Conservation (phyloP, 2,329 filamentous ascomycete species). For the Huntiella omanensis region DNA sequence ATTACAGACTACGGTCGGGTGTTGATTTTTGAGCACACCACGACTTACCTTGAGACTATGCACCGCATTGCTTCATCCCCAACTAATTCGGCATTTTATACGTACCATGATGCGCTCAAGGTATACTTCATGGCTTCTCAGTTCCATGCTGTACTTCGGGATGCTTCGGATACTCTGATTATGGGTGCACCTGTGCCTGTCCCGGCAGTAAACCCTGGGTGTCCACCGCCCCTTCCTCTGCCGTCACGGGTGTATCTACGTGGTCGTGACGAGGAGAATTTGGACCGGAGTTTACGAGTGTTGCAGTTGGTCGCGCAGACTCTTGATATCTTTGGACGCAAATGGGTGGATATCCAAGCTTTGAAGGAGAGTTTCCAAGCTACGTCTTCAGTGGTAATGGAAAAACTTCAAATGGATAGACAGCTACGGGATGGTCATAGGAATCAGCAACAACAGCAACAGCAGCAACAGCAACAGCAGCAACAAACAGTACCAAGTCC, state of each 20-base stretch:
- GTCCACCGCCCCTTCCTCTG: conserved; percentile 32
- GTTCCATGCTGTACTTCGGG: conserved; percentile 40
- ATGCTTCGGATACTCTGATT: conserved; percentile 37
- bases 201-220: conserved; percentile 25
- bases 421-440: conserved; percentile 15
- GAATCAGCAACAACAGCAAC: conserved; percentile 17
- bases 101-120: conserved; percentile 73
- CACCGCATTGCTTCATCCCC: conserved; percentile 44
- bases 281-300: conserved; percentile 36
- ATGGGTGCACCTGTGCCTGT: conserved; percentile 25
- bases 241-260: conserved; percentile 23
- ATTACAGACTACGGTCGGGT: conserved; percentile 60
- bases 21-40: conserved; percentile 70
- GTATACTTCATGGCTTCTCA: conserved; percentile 57
- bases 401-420: conserved; percentile 23
- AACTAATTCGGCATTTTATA: conserved; percentile 48
- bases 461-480: conserved; percentile 14
- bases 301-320: conserved; percentile 35
- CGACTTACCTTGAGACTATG: conserved; percentile 63
- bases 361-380: conserved; percentile 35
- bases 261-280: conserved; percentile 26
- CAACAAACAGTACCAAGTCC: background rate
- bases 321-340: conserved; percentile 35
- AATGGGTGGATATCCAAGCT: conserved; percentile 38
- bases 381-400: conserved; percentile 26